These are phyloP conservation scores for Blumeria graminis DNA, from an alignment of 2,329 filamentous ascomycete species.

Conservation along the genomic window DNA sequence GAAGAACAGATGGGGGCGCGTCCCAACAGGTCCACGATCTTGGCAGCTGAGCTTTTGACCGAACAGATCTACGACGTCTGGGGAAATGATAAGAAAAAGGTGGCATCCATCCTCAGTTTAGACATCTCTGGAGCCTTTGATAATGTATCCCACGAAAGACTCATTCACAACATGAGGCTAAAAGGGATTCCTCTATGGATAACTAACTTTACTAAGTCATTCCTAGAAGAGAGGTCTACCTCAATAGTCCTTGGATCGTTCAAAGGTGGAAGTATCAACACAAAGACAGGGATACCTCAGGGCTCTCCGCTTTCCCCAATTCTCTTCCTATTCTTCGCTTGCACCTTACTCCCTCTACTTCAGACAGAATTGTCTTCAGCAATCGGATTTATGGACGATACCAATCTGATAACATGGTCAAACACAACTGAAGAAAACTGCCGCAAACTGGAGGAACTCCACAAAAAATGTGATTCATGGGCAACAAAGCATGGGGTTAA, in stretches of 20 bases:
- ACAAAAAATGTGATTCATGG: background rate
- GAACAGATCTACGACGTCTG: background rate
- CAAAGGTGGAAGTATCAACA: background rate
- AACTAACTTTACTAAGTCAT: background rate
- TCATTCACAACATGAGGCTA: background rate
- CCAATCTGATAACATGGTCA: background rate
- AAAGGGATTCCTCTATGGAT: background rate
- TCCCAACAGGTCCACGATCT: background rate
- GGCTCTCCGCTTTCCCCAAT: background rate
- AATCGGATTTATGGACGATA: background rate
- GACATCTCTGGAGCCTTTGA: constrained; percentile 1
- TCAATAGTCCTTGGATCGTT: background rate
- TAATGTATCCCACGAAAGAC: background rate
- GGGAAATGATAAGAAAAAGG: background rate
- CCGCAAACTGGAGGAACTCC: background rate
- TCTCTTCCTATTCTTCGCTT: background rate
- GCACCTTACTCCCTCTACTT: background rate
- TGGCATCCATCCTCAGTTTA: background rate
- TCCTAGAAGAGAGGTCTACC: background rate
- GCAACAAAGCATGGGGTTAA: background rate
- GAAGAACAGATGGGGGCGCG: background rate
- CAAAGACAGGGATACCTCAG: no score
- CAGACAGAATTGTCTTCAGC: background rate
- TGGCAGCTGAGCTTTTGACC: background rate
- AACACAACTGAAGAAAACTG: background rate